Conservation (phyloP, 1,284 basidiomycete species). For the Apiotrichum akiyoshidainum region DNA sequence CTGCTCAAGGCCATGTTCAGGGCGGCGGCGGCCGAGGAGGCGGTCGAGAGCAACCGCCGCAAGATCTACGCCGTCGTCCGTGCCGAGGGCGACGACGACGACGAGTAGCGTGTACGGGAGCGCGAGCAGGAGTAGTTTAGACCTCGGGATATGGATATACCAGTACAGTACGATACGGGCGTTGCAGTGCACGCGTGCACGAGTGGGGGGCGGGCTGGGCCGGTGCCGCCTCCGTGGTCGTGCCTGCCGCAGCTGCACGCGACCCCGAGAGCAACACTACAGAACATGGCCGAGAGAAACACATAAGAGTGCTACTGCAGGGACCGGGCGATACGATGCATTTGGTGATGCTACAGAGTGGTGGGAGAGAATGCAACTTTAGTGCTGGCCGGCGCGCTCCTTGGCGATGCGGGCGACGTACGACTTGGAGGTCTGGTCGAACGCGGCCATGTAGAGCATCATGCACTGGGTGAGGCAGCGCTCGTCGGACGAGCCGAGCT, state of each 20-base stretch:
- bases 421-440: constrained; percentile 49
- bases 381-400: constrained; percentile 28
- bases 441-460: constrained; percentile 50
- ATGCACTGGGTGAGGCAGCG: constrained; percentile 49
- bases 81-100: constrained; percentile 50
- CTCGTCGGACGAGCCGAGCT: constrained; percentile 46
- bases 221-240: too few relatives aligned
- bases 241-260: too few relatives aligned
- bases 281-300: too few relatives aligned
- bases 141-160: background rate
- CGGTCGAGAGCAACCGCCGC: constrained; percentile 65
- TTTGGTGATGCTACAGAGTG: too few relatives aligned
- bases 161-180: background rate
- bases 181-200: too few relatives aligned
- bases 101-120: constrained; percentile 5
- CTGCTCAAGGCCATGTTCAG: constrained; percentile 69
- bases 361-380: background rate
- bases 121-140: background rate
- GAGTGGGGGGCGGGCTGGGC: too few relatives aligned
- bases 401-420: constrained; percentile 47
- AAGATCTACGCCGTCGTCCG: constrained; percentile 80
- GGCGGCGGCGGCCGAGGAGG: constrained; percentile 68
- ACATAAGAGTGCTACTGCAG: too few relatives aligned
- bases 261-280: too few relatives aligned
- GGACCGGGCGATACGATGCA: too few relatives aligned